These are phyloP conservation scores for Auriculariales sp. DNA, from an alignment of 768 basidiomycete species.

Conservation along the genomic window DNA sequence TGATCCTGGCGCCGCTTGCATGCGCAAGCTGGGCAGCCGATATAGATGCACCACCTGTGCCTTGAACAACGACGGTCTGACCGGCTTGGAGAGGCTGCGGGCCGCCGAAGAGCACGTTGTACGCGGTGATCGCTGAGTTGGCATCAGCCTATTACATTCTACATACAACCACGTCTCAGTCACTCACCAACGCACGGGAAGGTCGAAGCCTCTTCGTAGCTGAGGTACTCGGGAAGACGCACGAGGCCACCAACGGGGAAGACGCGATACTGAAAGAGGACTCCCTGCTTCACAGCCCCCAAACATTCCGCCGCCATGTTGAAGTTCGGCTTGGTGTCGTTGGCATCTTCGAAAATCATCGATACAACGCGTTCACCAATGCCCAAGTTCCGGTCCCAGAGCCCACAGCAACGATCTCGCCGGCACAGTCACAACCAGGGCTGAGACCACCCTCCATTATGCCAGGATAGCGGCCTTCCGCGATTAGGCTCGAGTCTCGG, in stretches of 20 bases:
- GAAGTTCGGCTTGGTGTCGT: neutral
- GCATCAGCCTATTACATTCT: neutral
- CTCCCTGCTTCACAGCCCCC: neutral
- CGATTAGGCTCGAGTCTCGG: neutral
- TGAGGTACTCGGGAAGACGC: conserved; percentile 38
- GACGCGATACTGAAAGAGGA: neutral
- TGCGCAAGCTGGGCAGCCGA: conserved; percentile 48
- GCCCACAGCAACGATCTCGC: neutral
- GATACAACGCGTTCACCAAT: neutral
- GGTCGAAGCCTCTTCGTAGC: conserved; percentile 50
- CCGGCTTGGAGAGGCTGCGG: conserved; percentile 39
- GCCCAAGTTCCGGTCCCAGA: neutral
- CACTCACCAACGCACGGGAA: conserved; percentile 28
- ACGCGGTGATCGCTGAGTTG: conserved; percentile 40
- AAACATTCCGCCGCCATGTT: neutral
- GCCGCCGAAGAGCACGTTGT: conserved; percentile 36
- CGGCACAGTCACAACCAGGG: neutral
- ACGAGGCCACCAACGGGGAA: conserved; percentile 22
- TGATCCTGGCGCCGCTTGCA: conserved; percentile 47
- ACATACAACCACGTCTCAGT: neutral
- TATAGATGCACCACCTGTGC: conserved; percentile 44
- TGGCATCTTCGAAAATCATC: neutral
- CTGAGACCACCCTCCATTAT: neutral
- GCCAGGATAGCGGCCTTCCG: neutral
- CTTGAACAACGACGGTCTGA: conserved; percentile 39